A percentile compares a stretch with the other conserved stretches of the same genome.
These are phyloP conservation scores for Cymbidium sinense DNA, from an alignment of 106 monocot genomes.

Conservation along the genomic window DNA sequence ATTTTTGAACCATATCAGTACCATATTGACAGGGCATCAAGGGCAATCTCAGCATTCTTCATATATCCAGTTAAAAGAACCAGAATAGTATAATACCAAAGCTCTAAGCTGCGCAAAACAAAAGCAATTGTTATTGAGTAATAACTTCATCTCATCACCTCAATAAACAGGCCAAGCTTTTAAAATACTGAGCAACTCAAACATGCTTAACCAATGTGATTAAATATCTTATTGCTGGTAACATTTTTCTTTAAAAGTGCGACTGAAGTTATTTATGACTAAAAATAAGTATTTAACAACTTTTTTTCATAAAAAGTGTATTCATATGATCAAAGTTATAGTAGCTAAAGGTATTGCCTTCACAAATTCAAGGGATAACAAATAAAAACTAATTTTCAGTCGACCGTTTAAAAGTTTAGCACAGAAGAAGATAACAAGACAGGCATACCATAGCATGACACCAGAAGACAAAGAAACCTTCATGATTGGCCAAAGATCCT, in stretches of 20 bases:
- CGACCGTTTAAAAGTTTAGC: not conserved
- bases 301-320: too few relatives aligned
- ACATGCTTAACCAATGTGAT: not conserved
- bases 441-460: constrained; percentile 65
- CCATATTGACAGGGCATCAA: constrained; percentile 85
- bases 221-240: too few relatives aligned
- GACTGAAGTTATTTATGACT: too few relatives aligned
- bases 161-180: not conserved
- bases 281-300: too few relatives aligned
- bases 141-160: not conserved
- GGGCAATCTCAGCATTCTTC: constrained; percentile 62
- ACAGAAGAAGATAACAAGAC: too few relatives aligned
- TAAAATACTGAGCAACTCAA: not conserved
- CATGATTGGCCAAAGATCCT: constrained; percentile 27
- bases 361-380: not conserved
- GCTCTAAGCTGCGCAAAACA: constrained; percentile 38
- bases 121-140: not conserved
- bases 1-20: constrained; percentile 7
- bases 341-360: too few relatives aligned
- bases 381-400: not conserved
- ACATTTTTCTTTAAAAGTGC: too few relatives aligned
- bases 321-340: too few relatives aligned
- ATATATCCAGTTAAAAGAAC: constrained; percentile 61
- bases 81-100: constrained; percentile 74
- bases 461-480: constrained; percentile 73